These are phyloP conservation scores for Geum urbanum DNA, from an alignment of 306 rosid species.

Conservation along the genomic window DNA sequence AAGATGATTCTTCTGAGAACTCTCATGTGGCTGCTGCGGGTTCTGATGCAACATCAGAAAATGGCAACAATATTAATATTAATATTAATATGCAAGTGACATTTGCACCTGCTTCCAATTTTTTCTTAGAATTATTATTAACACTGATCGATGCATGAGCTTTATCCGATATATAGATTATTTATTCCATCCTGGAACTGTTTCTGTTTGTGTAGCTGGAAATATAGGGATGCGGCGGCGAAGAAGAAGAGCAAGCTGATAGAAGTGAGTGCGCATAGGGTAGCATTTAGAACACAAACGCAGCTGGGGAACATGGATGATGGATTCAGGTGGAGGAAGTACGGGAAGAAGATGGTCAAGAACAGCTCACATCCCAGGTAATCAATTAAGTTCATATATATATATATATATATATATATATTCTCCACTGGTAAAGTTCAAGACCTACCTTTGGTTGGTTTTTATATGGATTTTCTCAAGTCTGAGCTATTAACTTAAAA, in stretches of 20 bases:
- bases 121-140: too few relatives aligned
- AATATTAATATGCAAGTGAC: constrained; percentile 29
- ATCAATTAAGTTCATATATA: neutral
- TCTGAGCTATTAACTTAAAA: neutral
- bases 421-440: too few relatives aligned
- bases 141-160: too few relatives aligned
- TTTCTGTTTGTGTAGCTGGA: constrained; percentile 24
- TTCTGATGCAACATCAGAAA: constrained; percentile 27
- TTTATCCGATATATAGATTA: too few relatives aligned
- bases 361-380: constrained; percentile 64
- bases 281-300: constrained; percentile 67
- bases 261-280: constrained; percentile 26
- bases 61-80: neutral
- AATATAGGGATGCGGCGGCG: constrained; percentile 7
- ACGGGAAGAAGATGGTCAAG: constrained; percentile 69
- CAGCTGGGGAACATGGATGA: constrained; percentile 71
- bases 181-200: neutral
- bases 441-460: too few relatives aligned
- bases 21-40: neutral
- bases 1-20: constrained; percentile 12
- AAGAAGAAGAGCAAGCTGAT: constrained; percentile 24
- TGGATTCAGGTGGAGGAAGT: constrained; percentile 86
- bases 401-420: too few relatives aligned
- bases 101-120: neutral
- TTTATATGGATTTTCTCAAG: neutral